Conservation (phyloP, 108 stramenopile genomes). For the Fistulifera pelliculosa region DNA sequence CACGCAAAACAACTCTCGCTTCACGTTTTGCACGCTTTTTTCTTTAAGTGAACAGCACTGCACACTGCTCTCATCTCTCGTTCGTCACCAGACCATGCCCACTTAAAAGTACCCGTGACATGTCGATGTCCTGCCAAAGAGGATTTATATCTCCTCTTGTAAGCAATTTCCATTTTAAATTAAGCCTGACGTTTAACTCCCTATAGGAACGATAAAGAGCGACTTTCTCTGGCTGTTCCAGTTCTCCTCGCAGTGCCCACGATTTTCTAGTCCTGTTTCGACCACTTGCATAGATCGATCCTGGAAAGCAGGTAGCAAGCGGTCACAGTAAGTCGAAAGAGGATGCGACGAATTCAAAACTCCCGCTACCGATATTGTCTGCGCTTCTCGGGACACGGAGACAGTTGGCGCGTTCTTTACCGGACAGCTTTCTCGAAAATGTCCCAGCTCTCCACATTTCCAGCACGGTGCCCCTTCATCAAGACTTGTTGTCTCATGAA, state of each 20-base stretch:
- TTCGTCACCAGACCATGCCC: no score
- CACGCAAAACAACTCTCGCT: no score
- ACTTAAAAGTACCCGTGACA: no score
- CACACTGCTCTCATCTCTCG: no score
- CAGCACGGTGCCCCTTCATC: no score
- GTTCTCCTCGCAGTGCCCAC: constrained; percentile 34
- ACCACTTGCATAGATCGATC: constrained; percentile 23
- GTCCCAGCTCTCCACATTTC: constrained; percentile 20
- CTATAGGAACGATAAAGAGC: constrained; percentile 28
- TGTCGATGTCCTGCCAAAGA: no score
- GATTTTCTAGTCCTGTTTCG: constrained; percentile 25
- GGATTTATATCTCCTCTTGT: no score
- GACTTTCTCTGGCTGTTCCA: constrained; percentile 59
- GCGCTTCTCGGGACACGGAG: constrained; percentile 22
- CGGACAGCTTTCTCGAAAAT: constrained; percentile 30
- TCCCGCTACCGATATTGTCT: constrained; percentile 33
- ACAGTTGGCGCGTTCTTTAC: constrained; percentile 13
- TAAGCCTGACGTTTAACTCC: no score
- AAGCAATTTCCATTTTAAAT: no score
- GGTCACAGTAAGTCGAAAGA: constrained; percentile 38
- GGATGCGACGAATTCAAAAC: constrained; percentile 23
- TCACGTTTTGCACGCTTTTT: no score
- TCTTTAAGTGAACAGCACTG: no score
- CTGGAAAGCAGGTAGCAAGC: constrained; percentile 30
- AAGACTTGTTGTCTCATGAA: constrained; percentile 19